phyloP scores from a whole-genome alignment of 805 yeast species.

The Candida verbasci region DNA sequence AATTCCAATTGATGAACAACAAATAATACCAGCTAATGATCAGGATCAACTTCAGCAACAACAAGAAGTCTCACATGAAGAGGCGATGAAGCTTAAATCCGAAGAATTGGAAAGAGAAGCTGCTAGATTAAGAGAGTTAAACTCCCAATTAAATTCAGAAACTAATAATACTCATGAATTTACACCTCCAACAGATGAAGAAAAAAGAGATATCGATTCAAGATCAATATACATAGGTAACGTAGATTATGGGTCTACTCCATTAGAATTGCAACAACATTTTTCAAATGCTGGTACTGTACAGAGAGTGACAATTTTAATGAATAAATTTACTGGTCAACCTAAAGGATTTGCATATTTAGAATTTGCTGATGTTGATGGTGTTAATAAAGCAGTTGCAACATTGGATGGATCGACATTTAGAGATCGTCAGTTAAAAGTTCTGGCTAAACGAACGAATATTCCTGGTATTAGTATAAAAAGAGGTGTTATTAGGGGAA shows the following conservation, averaged over 20 bases:
- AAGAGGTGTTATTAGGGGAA: constrained; percentile 26
- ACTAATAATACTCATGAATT: constrained; percentile 4
- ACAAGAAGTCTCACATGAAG: background rate
- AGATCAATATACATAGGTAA: constrained; percentile 80
- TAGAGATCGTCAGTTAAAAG: constrained; percentile 68
- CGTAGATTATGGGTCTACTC: constrained; percentile 75
- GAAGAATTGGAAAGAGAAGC: constrained; percentile 62
- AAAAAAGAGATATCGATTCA: constrained; percentile 65
- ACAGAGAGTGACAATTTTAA: constrained; percentile 72
- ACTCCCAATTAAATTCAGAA: constrained; percentile 25
- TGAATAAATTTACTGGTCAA: constrained; percentile 69
- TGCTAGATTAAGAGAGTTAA: constrained; percentile 55
- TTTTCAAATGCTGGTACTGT: constrained; percentile 69
- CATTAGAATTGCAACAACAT: constrained; percentile 73
- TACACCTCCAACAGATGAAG: constrained; percentile 19
- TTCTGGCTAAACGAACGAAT: constrained; percentile 74
- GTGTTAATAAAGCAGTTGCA: constrained; percentile 59
- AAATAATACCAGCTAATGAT: constrained; percentile 5
- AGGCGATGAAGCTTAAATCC: constrained; percentile 21
- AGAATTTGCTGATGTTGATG: constrained; percentile 69
- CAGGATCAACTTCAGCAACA: background rate
- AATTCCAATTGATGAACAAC: constrained; percentile 21
- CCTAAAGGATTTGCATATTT: constrained; percentile 88
- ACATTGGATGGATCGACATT: constrained; percentile 61
- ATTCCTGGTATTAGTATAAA: constrained; percentile 57